phyloP scores from a whole-genome alignment of 2,329 filamentous ascomycete genomes.

The Penicillium sp. region DNA sequence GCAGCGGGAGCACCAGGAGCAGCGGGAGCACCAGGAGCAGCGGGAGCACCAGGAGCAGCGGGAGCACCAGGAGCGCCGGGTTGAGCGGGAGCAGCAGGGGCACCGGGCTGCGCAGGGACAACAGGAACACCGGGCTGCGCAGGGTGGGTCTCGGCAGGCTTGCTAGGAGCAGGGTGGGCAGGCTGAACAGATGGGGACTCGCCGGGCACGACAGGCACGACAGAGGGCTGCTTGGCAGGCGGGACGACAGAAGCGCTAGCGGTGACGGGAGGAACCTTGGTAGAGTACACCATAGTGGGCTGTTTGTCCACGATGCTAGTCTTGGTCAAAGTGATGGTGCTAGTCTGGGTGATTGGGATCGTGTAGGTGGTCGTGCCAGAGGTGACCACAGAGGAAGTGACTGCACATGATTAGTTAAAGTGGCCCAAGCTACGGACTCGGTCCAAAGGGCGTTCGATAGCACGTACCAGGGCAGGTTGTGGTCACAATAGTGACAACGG shows the following conservation, averaged over 20 bases:
- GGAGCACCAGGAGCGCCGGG: slow-evolving; percentile 5
- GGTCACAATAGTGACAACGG: slow-evolving; percentile 30
- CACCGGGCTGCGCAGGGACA: slow-evolving; percentile 2
- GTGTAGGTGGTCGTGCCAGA: slow-evolving; percentile 24
- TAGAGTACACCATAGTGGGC: slow-evolving; percentile 13
- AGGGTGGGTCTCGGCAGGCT: slow-evolving; percentile 5
- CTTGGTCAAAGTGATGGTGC: slow-evolving; percentile 26
- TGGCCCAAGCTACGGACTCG: no score
- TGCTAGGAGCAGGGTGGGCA: slow-evolving; percentile 4
- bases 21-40: slow-evolving; percentile 28
- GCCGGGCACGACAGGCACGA: slow-evolving; percentile 1
- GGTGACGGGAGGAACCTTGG: slow-evolving; percentile 9
- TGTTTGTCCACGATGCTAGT: slow-evolving; percentile 23
- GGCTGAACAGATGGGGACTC: background rate
- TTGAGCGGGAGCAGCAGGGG: background rate
- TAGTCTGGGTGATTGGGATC: slow-evolving; percentile 29
- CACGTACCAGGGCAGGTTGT: slow-evolving; percentile 31
- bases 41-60: slow-evolving; percentile 4
- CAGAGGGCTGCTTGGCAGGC: slow-evolving; percentile 5
- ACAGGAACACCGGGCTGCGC: slow-evolving; percentile 3
- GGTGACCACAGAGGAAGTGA: slow-evolving; percentile 25
- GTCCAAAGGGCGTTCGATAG: background rate
- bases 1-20: slow-evolving; percentile 31
- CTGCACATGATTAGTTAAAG: slow-evolving; percentile 11
- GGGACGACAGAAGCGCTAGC: slow-evolving; percentile 3